Conservation (phyloP, 495 filamentous ascomycete genomes). For the Venustampulla echinocandica region DNA sequence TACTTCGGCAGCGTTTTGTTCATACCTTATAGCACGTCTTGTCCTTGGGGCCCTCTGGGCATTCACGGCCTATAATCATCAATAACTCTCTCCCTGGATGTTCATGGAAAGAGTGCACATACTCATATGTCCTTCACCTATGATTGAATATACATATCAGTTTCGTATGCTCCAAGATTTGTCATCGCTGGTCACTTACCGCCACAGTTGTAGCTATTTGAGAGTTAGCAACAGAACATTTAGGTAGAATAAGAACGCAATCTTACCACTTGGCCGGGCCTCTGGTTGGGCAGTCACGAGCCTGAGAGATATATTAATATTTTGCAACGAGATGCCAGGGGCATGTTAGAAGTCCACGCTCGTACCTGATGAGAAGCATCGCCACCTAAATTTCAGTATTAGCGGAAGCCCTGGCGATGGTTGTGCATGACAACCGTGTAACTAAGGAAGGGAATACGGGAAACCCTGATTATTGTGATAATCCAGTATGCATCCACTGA, state of each 20-base stretch:
- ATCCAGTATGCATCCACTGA: neutral
- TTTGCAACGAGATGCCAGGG: neutral
- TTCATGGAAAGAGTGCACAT: conserved; percentile 30
- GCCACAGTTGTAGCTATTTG: conserved; percentile 66
- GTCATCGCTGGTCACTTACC: conserved; percentile 38
- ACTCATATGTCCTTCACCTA: conserved; percentile 70
- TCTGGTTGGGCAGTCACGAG: conserved; percentile 91
- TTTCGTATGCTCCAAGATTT: conserved; percentile 7
- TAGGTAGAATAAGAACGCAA: conserved; percentile 1
- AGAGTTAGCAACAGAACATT: conserved; percentile 25
- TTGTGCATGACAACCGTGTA: neutral
- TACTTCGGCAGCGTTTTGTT: neutral
- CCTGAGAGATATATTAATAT: conserved; percentile 17
- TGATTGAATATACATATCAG: conserved; percentile 39
- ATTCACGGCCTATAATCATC: conserved; percentile 61
- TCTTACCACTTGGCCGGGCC: conserved; percentile 81
- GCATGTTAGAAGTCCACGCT: neutral
- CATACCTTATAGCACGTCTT: conserved; percentile 79
- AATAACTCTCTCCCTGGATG: conserved; percentile 5
- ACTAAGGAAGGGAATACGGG: neutral
- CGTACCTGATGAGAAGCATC: conserved; percentile 64
- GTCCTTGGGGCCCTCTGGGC: conserved; percentile 80
- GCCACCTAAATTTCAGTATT: conserved; percentile 47
- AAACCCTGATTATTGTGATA: neutral
- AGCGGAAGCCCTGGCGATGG: conserved; percentile 8